Evolutionary conservation across 192 early-diverging fungal species (phyloP), one percentile per base, ranked within the genome.

Genomic region (Dissophora globulifera): DNA sequence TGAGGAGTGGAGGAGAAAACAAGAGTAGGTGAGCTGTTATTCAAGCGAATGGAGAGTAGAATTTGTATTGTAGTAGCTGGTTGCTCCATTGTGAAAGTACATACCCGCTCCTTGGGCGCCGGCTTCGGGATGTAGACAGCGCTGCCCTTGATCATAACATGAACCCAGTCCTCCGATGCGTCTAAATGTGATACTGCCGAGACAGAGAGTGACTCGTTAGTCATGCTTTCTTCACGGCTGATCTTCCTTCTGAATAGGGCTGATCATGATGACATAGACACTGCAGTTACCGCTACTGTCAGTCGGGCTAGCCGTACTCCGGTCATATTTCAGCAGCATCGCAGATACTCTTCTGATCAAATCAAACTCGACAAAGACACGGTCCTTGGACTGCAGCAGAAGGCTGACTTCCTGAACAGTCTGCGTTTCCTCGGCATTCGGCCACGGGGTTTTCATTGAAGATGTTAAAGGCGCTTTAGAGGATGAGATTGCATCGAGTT

Each of bases 111-210:
- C 29, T 67, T 76, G 12, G 72, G 63, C 25, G 58, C 19, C 6
- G 42, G 43, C 33, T 67, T 76, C 5, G 72, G 72, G 1, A 76
- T 19, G 55, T 76, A 76, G 3, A 76, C 58, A 19, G 29, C 54
- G 47, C 72, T 76, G 17, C 72, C 72, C 25, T 45, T 60, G 52
- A 76, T 41, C 63, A 76, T 67, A 8, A 27, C 19, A 38, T 76
- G 72, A 32, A 76, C 62, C 45, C 55, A 76, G 23, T 76, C 57
- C 31, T 75, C 69, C 4, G 46, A 50, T 4, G 54, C 20, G 10
- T 33, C 62, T 54, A 58, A 13, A 33, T n/a, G n/a, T n/a, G n/a
- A n/a, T n/a, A n/a, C n/a, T n/a, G n/a, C n/a, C n/a, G n/a, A n/a
- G n/a, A n/a, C n/a, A n/a, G n/a, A n/a, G n/a, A n/a, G n/a, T n/a